phyloP scores from a whole-genome alignment of 352 stramenopile species.

The Phytophthora boehmeriae region DNA sequence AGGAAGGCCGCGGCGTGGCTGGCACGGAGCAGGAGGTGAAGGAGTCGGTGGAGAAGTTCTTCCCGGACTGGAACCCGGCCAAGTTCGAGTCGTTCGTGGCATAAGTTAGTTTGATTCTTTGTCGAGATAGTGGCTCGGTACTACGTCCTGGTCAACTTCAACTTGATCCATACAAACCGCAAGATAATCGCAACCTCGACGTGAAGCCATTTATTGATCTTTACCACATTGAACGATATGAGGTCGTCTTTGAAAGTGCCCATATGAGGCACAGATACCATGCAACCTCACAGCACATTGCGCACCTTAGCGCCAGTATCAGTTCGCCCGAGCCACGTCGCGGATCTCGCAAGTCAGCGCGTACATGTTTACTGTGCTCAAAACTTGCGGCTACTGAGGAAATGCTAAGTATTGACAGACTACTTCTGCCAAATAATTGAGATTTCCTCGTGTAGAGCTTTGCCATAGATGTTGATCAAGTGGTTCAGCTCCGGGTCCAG shows the following conservation, averaged over 20 bases:
- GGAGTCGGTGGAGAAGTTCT: conserved; percentile 4
- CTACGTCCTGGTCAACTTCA: too few relatives aligned
- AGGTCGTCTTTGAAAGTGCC: too few relatives aligned
- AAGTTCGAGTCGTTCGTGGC: background rate
- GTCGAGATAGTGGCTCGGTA: too few relatives aligned
- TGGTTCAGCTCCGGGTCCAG: conserved; percentile 15
- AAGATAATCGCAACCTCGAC: too few relatives aligned
- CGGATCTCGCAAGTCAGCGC: conserved; percentile 50
- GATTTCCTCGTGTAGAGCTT: conserved; percentile 28
- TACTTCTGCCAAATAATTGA: conserved; percentile 23
- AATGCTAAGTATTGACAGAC: conserved; percentile 21
- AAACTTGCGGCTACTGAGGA: too few relatives aligned
- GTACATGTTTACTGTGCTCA: conserved; percentile 44
- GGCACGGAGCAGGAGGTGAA: conserved; percentile 15
- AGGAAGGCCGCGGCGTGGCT: conserved; percentile 16
- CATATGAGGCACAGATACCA: too few relatives aligned
- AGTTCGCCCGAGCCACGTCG: conserved; percentile 38
- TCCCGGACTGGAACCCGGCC: background rate
- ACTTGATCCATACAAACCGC: too few relatives aligned
- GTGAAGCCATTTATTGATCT: too few relatives aligned
- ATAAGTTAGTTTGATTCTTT: background rate
- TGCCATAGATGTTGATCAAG: conserved; percentile 25
- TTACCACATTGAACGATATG: too few relatives aligned
- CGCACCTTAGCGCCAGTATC: background rate
- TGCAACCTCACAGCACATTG: too few relatives aligned